Conservation (phyloP, 768 basidiomycete species). For the Leucogyrophana mollusca region DNA sequence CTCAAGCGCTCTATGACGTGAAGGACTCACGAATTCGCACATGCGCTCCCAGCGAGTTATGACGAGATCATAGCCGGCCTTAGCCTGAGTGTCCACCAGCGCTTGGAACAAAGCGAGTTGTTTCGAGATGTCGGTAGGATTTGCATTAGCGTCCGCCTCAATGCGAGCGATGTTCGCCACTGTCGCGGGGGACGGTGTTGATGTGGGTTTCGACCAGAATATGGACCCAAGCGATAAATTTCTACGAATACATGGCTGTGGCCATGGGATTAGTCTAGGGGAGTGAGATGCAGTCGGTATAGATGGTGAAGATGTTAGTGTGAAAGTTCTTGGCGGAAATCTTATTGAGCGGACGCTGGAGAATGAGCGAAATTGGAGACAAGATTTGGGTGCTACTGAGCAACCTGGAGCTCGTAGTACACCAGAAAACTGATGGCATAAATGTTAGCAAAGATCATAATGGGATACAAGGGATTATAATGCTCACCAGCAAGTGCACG, state of each 20-base stretch:
- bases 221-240: conserved; percentile 27
- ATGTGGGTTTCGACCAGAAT: conserved; percentile 36
- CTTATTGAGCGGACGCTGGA: conserved; percentile 13
- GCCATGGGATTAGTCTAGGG: conserved; percentile 41
- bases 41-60: conserved; percentile 82
- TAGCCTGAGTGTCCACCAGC: conserved; percentile 60
- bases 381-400: conserved; percentile 4
- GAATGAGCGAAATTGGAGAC: conserved; percentile 12
- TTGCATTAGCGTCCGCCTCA: conserved; percentile 75
- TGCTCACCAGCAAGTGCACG: conserved; percentile 12
- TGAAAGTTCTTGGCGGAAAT: conserved; percentile 12
- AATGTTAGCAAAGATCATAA: neutral
- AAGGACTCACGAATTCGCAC: conserved; percentile 72
- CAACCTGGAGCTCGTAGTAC: conserved; percentile 29
- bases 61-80: conserved; percentile 68
- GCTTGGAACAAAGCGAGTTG: conserved; percentile 73
- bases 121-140: conserved; percentile 65
- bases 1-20: neutral
- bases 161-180: conserved; percentile 70
- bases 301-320: conserved; percentile 2
- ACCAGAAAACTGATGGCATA: conserved; percentile 35
- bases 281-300: conserved; percentile 31
- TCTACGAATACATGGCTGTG: conserved; percentile 20
- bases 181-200: conserved; percentile 58
- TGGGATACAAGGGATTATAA: neutral